Conservation (phyloP, 805 yeast genomes). For the Monosporozyma siamensis region DNA sequence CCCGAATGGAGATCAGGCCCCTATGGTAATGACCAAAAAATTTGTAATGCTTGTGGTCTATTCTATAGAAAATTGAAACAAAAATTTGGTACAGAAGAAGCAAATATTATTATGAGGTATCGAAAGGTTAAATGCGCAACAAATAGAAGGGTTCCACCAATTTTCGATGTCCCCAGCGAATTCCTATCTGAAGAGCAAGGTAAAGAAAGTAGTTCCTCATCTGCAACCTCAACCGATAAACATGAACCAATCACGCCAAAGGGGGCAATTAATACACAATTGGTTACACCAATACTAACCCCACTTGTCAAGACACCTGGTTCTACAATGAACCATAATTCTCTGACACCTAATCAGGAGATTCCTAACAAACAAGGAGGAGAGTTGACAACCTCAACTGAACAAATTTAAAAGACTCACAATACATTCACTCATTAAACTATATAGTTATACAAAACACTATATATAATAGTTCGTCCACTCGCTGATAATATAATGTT, state of each 20-base stretch:
- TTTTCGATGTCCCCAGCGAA: conserved; percentile 1
- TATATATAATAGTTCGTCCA: no score
- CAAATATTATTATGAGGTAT: conserved; percentile 2
- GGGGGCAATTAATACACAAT: neutral
- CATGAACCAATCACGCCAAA: neutral
- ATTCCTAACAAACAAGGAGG: no score
- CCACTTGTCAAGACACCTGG: neutral
- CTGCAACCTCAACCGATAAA: no score
- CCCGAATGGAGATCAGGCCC: conserved; percentile 7
- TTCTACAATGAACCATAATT: no score
- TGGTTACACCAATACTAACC: neutral
- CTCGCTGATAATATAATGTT: no score
- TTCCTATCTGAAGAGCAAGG: neutral
- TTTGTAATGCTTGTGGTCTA: conserved; percentile 6
- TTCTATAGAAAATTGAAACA: conserved; percentile 5
- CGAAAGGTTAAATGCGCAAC: neutral
- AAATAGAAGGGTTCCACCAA: conserved; percentile 4
- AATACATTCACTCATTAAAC: no score
- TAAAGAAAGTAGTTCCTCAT: no score
- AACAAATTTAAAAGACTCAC: no score
- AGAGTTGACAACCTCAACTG: no score
- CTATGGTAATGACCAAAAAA: conserved; percentile 3
- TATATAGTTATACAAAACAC: no score
- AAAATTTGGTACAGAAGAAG: conserved; percentile 2
- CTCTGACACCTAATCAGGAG: no score